Percentiles rank a stretch among this genome's conserved stretches.
phyloP scores from a whole-genome alignment of 2,329 filamentous ascomycete species.

The Pseudogymnoascus sp. region DNA sequence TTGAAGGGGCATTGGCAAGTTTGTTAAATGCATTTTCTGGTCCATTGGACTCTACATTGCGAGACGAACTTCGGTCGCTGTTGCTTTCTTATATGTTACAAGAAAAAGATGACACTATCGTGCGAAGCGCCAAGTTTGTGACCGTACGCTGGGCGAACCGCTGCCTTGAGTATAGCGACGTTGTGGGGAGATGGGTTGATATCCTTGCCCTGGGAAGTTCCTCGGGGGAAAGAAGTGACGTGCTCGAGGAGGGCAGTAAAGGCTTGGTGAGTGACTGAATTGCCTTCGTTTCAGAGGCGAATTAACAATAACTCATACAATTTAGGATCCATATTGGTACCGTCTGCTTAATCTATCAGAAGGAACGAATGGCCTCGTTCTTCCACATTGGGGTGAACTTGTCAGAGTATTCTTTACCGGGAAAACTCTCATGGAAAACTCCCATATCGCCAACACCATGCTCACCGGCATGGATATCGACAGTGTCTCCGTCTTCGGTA shows the following conservation, averaged over 20 bases:
- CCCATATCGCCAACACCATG: slow-evolving; percentile 25
- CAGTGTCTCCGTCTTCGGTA: slow-evolving; percentile 30
- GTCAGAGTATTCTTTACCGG: slow-evolving; percentile 41
- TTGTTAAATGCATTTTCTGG: slow-evolving; percentile 51
- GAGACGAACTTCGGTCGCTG: slow-evolving; percentile 35
- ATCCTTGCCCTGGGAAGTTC: slow-evolving; percentile 68
- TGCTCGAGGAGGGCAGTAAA: slow-evolving; percentile 81
- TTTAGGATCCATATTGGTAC: slow-evolving; percentile 56
- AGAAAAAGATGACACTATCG: slow-evolving; percentile 39
- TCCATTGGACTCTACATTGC: slow-evolving; percentile 31
- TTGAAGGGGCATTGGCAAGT: slow-evolving; percentile 80
- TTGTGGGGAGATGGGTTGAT: slow-evolving; percentile 79
- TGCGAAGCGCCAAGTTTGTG: slow-evolving; percentile 72
- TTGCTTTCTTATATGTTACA: slow-evolving; percentile 61
- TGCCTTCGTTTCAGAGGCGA: slow-evolving; percentile 19
- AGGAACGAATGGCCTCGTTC: slow-evolving; percentile 31
- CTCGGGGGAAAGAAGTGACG: slow-evolving; percentile 64
- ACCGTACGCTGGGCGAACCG: slow-evolving; percentile 85
- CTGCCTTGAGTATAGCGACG: slow-evolving; percentile 71
- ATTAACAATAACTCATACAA: not conserved
- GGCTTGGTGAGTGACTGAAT: slow-evolving; percentile 63
- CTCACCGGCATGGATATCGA: slow-evolving; percentile 35
- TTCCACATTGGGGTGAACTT: slow-evolving; percentile 47
- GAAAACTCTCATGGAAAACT: slow-evolving; percentile 27
- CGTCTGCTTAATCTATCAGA: slow-evolving; percentile 49